These are phyloP conservation scores for Quercus variabilis DNA, from an alignment of 306 rosid species.

Conservation along the genomic window DNA sequence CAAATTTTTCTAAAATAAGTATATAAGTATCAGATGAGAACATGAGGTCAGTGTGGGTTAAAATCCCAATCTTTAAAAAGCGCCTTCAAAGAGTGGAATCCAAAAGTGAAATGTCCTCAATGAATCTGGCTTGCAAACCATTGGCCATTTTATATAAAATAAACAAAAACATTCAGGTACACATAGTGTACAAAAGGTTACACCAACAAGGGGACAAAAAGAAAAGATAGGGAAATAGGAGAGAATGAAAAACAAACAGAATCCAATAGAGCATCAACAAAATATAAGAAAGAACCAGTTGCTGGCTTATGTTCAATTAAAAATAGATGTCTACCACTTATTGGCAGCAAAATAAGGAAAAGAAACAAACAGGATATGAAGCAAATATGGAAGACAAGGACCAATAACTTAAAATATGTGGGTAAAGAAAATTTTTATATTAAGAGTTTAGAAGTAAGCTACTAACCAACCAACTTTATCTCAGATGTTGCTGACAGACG, in stretches of 20 bases:
- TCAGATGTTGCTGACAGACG: constrained; percentile 56
- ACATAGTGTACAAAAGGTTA: not conserved
- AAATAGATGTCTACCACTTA: not conserved
- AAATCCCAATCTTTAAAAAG: not conserved
- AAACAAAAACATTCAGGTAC: too few species aligned
- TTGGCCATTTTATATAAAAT: not conserved
- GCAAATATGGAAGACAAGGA: not conserved
- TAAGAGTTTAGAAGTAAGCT: constrained; percentile 12
- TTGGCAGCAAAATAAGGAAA: not conserved
- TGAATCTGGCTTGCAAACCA: not conserved
- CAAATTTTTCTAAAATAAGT: not conserved
- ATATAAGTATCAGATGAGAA: not conserved
- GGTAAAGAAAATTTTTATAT: constrained; percentile 13
- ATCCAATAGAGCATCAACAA: not conserved
- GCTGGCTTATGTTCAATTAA: not conserved
- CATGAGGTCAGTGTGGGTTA: not conserved
- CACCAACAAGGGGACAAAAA: not conserved
- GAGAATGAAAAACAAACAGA: not conserved
- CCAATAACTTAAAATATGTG: not conserved
- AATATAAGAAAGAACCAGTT: not conserved
- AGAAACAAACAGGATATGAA: not conserved
- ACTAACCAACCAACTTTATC: constrained; percentile 69
- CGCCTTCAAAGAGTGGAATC: not conserved
- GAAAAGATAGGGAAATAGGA: not conserved
- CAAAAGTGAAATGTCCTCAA: not conserved